These are phyloP conservation scores for Phytopythium aichiense DNA, from an alignment of 352 stramenopile genomes.

Conservation along the genomic window DNA sequence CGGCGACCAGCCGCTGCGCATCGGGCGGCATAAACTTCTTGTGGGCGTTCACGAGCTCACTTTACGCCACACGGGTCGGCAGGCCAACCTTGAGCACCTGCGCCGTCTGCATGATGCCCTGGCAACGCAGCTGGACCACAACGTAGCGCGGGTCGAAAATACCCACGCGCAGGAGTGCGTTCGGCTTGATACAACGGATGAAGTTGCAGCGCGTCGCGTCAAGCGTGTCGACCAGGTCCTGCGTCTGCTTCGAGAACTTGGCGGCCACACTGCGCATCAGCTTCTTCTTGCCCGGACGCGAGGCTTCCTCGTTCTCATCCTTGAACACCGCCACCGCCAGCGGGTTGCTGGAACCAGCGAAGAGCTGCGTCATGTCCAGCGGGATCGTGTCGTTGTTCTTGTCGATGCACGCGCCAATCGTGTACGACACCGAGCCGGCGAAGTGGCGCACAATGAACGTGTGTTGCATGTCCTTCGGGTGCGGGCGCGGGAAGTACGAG, in stretches of 20 bases:
- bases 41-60: slow-evolving; percentile 61
- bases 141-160: slow-evolving; percentile 80
- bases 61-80: slow-evolving; percentile 78
- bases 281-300: slow-evolving; percentile 72
- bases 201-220: slow-evolving; percentile 86
- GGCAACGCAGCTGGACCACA: slow-evolving; percentile 77
- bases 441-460: slow-evolving; percentile 91
- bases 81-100: slow-evolving; percentile 85
- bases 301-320: slow-evolving; percentile 42
- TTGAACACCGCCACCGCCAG: slow-evolving; percentile 68
- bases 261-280: slow-evolving; percentile 59
- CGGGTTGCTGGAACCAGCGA: slow-evolving; percentile 61
- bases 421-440: slow-evolving; percentile 87
- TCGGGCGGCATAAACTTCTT: slow-evolving; percentile 68
- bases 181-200: slow-evolving; percentile 89
- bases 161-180: slow-evolving; percentile 65
- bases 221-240: slow-evolving; percentile 74
- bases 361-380: slow-evolving; percentile 79
- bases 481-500: slow-evolving; percentile 78
- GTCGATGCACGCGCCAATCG: slow-evolving; percentile 86
- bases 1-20: slow-evolving; percentile 62
- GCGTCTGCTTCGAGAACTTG: slow-evolving; percentile 79
- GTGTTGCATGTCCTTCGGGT: slow-evolving; percentile 87
- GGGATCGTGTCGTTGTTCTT: slow-evolving; percentile 96
- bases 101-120: slow-evolving; percentile 85